Percentiles rank a stretch among this genome's conserved stretches.
Conservation (phyloP, 2,329 filamentous ascomycete genomes). For the Berkeleyomyces rouxiae region DNA sequence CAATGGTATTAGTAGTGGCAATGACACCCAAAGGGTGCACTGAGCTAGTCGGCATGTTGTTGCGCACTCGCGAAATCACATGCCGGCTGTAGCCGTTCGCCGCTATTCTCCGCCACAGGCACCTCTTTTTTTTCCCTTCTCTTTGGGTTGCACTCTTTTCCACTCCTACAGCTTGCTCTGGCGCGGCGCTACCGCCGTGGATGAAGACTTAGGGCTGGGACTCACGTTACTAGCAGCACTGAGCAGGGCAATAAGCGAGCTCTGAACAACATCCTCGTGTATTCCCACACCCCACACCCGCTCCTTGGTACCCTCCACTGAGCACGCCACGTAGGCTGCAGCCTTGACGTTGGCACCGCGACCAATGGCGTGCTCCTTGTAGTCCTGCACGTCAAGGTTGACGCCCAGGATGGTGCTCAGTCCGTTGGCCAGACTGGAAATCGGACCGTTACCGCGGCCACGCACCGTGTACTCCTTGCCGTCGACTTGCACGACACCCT, state of each 20-base stretch:
- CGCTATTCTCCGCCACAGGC: neutral
- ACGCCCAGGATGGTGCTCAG: constrained; percentile 56
- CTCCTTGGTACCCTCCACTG: constrained; percentile 44
- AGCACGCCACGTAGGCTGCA: constrained; percentile 91
- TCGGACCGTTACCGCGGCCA: constrained; percentile 75
- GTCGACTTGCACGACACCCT: constrained; percentile 70
- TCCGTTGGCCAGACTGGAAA: constrained; percentile 74
- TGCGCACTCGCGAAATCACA: neutral
- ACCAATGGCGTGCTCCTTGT: constrained; percentile 91
- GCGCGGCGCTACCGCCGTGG: constrained; percentile 2
- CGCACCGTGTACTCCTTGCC: constrained; percentile 60
- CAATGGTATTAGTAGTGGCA: neutral
- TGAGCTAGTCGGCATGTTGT: neutral
- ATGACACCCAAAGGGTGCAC: no score
- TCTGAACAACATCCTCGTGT: constrained; percentile 83
- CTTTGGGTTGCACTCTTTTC: no score
- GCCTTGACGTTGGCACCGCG: constrained; percentile 70
- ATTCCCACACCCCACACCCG: constrained; percentile 84
- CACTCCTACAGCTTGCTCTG: constrained; percentile 16
- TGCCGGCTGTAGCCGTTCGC: neutral
- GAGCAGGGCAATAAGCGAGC: constrained; percentile 70
- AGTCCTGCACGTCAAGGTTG: constrained; percentile 79
- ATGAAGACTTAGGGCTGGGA: constrained; percentile 17
- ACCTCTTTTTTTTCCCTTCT: neutral
- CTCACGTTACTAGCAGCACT: constrained; percentile 74